Conservation (phyloP, 345 rosid genomes). For the Excoecaria agallocha region DNA sequence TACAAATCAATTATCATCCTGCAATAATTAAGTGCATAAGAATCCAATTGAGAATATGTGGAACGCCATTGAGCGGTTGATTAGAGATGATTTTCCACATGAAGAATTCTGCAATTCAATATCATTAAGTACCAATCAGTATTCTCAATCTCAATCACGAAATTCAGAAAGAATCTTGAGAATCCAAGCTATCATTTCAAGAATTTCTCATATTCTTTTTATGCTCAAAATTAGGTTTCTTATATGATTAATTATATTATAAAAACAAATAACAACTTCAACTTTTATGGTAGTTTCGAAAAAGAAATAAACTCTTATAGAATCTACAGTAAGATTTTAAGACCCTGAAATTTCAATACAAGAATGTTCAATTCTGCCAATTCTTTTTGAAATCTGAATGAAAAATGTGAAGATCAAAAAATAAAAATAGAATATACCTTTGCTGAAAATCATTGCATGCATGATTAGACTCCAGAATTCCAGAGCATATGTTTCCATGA, state of each 20-base stretch:
- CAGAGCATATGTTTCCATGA: conserved; percentile 23
- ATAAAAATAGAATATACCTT: conserved; percentile 17
- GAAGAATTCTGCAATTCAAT: conserved; percentile 21
- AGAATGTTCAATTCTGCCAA: not conserved
- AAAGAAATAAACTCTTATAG: too few relatives aligned
- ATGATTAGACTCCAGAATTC: conserved; percentile 12
- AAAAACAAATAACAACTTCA: too few relatives aligned
- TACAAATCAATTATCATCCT: too few relatives aligned
- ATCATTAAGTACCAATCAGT: not conserved
- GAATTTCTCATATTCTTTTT: not conserved
- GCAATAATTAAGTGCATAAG: not conserved
- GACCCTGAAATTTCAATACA: not conserved
- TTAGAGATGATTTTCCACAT: conserved; percentile 3
- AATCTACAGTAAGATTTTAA: too few relatives aligned
- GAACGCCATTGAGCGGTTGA: not conserved
- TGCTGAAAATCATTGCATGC: conserved; percentile 16
- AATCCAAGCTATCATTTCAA: too few relatives aligned
- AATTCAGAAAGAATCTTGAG: not conserved
- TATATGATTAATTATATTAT: too few relatives aligned
- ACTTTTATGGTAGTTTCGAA: too few relatives aligned
- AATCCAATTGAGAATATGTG: not conserved
- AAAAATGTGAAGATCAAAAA: too few relatives aligned
- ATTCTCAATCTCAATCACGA: too few relatives aligned
- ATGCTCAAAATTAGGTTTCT: too few relatives aligned
- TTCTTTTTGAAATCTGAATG: not conserved